phyloP scores from a whole-genome alignment of 2,329 filamentous ascomycete species.

The Colletotrichum phormii region DNA sequence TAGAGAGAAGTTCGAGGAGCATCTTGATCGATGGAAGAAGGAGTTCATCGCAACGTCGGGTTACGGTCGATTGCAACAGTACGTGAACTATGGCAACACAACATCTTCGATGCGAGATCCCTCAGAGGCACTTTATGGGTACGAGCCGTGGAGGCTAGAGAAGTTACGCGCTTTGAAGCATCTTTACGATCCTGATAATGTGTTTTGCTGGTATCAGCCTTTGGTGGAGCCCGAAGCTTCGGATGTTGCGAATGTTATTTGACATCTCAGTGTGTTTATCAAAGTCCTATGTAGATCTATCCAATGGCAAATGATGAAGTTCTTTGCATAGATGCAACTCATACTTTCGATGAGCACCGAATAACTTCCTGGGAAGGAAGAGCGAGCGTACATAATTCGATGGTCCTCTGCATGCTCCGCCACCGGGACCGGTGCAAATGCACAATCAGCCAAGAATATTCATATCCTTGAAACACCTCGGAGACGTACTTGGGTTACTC shows the following conservation, averaged over 20 bases:
- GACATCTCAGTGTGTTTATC: too few relatives aligned
- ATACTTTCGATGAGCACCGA: too few relatives aligned
- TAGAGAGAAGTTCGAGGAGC: constrained; percentile 50
- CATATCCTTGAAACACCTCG: background rate
- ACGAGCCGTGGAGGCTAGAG: constrained; percentile 37
- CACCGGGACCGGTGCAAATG: too few relatives aligned
- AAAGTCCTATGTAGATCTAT: too few relatives aligned
- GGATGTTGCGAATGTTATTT: background rate
- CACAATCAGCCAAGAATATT: background rate
- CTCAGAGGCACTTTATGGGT: constrained; percentile 42
- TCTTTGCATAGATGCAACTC: too few relatives aligned
- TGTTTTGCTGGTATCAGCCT: constrained; percentile 42
- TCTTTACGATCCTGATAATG: constrained; percentile 49
- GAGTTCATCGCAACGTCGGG: constrained; percentile 44
- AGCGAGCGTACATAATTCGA: too few relatives aligned
- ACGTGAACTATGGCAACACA: constrained; percentile 45
- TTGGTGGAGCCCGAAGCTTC: background rate
- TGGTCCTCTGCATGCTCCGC: too few relatives aligned
- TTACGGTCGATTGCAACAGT: constrained; percentile 34
- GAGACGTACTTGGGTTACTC: background rate
- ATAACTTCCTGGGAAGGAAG: too few relatives aligned
- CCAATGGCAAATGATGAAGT: too few relatives aligned
- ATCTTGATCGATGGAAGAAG: constrained; percentile 49
- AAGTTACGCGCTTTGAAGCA: constrained; percentile 48
- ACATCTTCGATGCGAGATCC: constrained; percentile 45